phyloP scores from a whole-genome alignment of 768 basidiomycete species.

The Termitomyces sp. region DNA sequence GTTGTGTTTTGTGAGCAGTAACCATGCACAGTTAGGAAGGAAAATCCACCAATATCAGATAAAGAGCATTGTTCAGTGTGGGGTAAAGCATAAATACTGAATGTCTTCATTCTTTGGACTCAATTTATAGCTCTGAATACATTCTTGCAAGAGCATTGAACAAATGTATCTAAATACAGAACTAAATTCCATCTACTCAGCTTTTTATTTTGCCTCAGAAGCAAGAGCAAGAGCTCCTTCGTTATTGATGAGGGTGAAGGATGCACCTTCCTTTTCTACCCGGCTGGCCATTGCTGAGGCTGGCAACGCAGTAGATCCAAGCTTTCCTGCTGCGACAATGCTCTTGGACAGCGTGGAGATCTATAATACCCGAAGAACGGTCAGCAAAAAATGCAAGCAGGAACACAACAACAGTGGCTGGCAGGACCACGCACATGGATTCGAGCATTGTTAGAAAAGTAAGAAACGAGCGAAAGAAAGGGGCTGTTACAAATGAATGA shows the following conservation, averaged over 20 bases:
- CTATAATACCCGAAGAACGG: constrained; percentile 22
- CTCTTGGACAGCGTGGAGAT: constrained; percentile 47
- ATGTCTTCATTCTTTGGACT: not conserved
- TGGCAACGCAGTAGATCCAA: constrained; percentile 48
- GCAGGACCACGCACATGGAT: constrained; percentile 35
- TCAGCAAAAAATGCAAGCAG: not conserved
- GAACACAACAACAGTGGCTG: not conserved
- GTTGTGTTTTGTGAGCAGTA: not conserved
- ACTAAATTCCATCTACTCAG: not conserved
- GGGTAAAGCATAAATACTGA: not conserved
- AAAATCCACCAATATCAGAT: no score
- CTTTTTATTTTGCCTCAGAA: constrained; percentile 9
- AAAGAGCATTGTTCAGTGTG: not conserved
- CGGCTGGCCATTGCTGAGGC: constrained; percentile 35
- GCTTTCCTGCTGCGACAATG: constrained; percentile 44
- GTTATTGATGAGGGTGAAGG: constrained; percentile 55
- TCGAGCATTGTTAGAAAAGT: constrained; percentile 29
- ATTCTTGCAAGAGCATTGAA: not conserved
- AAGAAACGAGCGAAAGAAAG: constrained; percentile 30
- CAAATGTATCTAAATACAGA: not conserved
- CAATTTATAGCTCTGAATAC: not conserved
- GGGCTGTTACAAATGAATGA: constrained; percentile 19
- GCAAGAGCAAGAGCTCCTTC: constrained; percentile 37
- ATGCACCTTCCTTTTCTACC: constrained; percentile 27
- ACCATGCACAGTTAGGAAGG: not conserved